Percentiles rank a stretch among this genome's conserved stretches.
Conservation (phyloP, 2,329 filamentous ascomycete species). For the Chrysoporthe deuterocubensis region DNA sequence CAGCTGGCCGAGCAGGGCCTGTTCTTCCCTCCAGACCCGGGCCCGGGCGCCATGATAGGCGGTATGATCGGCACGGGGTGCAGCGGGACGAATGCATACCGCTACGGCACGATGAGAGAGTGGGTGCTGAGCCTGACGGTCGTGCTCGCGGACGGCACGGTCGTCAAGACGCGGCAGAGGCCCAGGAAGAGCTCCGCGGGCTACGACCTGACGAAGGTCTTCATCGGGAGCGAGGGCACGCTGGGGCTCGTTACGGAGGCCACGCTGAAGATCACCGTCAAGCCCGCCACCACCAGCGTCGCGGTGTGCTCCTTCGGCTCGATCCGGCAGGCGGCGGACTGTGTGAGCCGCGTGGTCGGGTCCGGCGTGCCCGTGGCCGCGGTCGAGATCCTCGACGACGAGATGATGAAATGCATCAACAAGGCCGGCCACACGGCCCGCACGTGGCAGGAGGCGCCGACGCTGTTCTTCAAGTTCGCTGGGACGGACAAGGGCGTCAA, state of each 20-base stretch:
- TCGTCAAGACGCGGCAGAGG: constrained; percentile 71
- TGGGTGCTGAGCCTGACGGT: constrained; percentile 84
- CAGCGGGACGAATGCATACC: constrained; percentile 78
- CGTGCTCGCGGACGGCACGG: constrained; percentile 80
- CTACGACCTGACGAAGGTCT: constrained; percentile 87
- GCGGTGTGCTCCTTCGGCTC: constrained; percentile 67
- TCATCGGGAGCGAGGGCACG: constrained; percentile 90
- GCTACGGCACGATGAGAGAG: constrained; percentile 87
- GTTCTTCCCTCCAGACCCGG: constrained; percentile 85
- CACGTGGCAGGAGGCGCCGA: constrained; percentile 73
- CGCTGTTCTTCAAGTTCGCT: constrained; percentile 83
- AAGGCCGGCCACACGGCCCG: constrained; percentile 67
- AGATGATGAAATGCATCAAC: constrained; percentile 79
- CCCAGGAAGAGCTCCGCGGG: constrained; percentile 78
- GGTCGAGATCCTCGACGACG: constrained; percentile 91
- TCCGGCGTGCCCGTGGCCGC: constrained; percentile 84
- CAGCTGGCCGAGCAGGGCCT: constrained; percentile 68
- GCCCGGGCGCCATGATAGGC: constrained; percentile 82
- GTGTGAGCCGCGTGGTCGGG: constrained; percentile 78
- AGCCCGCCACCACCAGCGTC: constrained; percentile 78
- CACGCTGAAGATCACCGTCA: constrained; percentile 82
- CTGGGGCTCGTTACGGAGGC: constrained; percentile 91
- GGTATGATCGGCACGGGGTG: constrained; percentile 74
- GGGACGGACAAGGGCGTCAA: constrained; percentile 73
- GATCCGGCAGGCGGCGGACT: constrained; percentile 75